phyloP scores from a whole-genome alignment of 495 filamentous ascomycete genomes.

The Penicillium flavigenum region DNA sequence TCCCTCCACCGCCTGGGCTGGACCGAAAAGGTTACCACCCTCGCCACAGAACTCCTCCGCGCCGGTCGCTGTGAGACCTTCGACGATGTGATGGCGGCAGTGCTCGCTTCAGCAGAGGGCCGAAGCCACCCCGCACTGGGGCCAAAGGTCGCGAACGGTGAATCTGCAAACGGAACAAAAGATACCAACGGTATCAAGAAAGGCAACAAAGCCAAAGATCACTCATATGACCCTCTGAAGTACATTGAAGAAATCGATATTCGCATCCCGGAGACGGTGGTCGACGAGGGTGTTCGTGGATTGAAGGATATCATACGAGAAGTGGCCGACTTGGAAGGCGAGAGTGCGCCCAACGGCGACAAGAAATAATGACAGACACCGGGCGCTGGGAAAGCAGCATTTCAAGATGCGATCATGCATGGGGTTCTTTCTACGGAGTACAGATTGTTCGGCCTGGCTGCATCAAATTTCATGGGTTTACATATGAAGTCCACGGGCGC shows the following conservation, averaged over 20 bases:
- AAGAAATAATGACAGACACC: slow-evolving; percentile 21
- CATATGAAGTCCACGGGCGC: slow-evolving; percentile 19
- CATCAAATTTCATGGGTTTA: slow-evolving; percentile 19
- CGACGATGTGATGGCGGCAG: slow-evolving; percentile 47
- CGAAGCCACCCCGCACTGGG: slow-evolving; percentile 33
- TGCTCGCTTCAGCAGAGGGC: slow-evolving; percentile 45
- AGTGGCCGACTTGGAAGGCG: slow-evolving; percentile 49
- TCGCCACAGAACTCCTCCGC: slow-evolving; percentile 47
- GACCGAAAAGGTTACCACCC: slow-evolving; percentile 43
- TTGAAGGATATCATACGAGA: slow-evolving; percentile 51
- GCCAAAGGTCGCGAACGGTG: slow-evolving; percentile 21
- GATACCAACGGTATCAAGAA: slow-evolving; percentile 30
- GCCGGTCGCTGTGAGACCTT: slow-evolving; percentile 49
- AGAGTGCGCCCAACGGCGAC: slow-evolving; percentile 34
- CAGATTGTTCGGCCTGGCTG: slow-evolving; percentile 19
- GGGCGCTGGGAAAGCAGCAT: not conserved
- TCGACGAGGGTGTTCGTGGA: slow-evolving; percentile 46
- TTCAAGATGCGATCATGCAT: slow-evolving; percentile 23
- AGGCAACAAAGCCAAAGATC: slow-evolving; percentile 19
- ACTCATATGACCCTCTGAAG: slow-evolving; percentile 24
- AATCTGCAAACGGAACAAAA: slow-evolving; percentile 25
- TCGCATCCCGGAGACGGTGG: slow-evolving; percentile 41
- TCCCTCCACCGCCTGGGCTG: slow-evolving; percentile 44
- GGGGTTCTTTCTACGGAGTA: slow-evolving; percentile 22
- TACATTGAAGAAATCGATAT: slow-evolving; percentile 44